Base-by-base conservation (phyloP, 2,329 filamentous ascomycete species). In the Byssothecium circinans region DNA sequence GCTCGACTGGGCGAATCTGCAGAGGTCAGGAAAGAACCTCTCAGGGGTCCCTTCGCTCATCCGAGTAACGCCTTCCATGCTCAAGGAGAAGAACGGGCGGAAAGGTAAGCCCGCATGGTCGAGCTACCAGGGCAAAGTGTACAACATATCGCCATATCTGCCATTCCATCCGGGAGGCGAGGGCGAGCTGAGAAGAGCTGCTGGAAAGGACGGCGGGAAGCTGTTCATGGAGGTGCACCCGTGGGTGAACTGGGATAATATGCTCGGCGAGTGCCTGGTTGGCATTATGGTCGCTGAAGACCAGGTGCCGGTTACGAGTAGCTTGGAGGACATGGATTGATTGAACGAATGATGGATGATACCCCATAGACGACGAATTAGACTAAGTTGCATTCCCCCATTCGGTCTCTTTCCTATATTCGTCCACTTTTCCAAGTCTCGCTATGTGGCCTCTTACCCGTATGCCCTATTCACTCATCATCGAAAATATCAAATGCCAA, bases 1-100 rank as follows among this genome's bases (percentile, higher is more conserved):
- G 0, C 84, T 99, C 11, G 94, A 99, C 80, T 99, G 94, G 94
- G 94, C 94, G 11, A 84, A 87, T 5, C 81, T 96, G 1, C 86
- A 90, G 53, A 81, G 91, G 20, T 86, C 87, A n/a, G 82, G 82
- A 32, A 61, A 62, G 41, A 77, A 77, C 45, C 60, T 78, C 1
- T 69, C 74, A 8, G 76, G 75, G 15, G 75, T 84, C 0, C 63
- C 73, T 56, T 87, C 51, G 60, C 81, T 55, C 55, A 74, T 89
- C 34, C 84, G 88, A 37, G 90, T 99, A 29, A 89, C 91, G 5
- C 91, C 92, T 1, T 85, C 85, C 4, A 83, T 89, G 79, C 79
- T 99, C 11, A 87, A 86, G 67, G 73, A 76, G 32, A 85, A 90
- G 72, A 95, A 88, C 32, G 92, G 92, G 0, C 83, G 92, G 23